Conservation (phyloP, 2,329 filamentous ascomycete species). For the Fusarium pseudonygamai region DNA sequence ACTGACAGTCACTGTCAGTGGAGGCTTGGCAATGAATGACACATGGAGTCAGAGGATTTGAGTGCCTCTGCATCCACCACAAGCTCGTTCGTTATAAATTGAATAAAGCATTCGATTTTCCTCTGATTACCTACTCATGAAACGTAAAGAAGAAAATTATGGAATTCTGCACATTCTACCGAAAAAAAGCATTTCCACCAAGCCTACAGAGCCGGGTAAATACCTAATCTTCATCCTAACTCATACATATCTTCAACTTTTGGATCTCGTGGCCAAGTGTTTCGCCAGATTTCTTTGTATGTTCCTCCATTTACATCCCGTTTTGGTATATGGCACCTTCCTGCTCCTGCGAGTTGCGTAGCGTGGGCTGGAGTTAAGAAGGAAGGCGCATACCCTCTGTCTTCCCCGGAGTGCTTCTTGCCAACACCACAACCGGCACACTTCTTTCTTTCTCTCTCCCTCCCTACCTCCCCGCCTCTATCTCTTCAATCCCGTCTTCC, state of each 20-base stretch:
- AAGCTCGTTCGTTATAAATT: not conserved
- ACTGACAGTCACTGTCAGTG: conserved; percentile 2
- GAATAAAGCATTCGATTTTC: not conserved
- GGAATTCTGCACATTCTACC: not conserved
- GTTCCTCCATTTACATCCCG: not conserved
- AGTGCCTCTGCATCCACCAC: not conserved
- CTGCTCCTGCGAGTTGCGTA: not conserved
- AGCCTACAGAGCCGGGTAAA: not conserved
- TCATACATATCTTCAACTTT: conserved; percentile 3
- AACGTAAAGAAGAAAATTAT: not conserved
- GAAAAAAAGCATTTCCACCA: not conserved
- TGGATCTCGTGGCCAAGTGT: conserved; percentile 4
- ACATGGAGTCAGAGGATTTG: not conserved
- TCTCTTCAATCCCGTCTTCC: not conserved
- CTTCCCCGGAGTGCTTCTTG: not conserved
- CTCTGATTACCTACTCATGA: not conserved
- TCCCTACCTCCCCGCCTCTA: not conserved
- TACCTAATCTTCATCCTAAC: conserved; percentile 1
- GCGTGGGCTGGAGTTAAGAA: not conserved
- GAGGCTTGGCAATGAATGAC: not conserved
- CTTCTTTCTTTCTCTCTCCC: not conserved
- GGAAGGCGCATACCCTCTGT: conserved; percentile 14
- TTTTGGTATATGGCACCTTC: not conserved
- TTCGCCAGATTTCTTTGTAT: not conserved
- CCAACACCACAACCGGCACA: not conserved